Conservation (phyloP, 2,329 filamentous ascomycete species). For the Fusarium pilosicola region DNA sequence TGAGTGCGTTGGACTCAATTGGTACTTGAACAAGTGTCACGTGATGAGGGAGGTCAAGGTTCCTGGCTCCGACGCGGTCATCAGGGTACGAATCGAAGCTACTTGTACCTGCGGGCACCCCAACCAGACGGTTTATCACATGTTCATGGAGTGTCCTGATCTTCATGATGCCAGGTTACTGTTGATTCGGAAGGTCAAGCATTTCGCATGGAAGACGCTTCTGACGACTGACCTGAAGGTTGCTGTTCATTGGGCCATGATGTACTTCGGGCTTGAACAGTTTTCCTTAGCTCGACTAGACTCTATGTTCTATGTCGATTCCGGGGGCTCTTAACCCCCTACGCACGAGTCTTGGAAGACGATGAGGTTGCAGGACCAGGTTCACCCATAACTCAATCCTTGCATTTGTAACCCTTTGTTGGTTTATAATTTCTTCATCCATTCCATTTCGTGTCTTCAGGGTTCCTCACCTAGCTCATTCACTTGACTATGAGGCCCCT, state of each 20-base stretch:
- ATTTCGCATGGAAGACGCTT: neutral
- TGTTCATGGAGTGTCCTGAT: neutral
- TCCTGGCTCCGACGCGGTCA: neutral
- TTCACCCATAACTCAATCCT: neutral
- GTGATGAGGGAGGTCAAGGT: neutral
- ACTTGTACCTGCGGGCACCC: neutral
- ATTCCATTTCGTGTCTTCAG: neutral
- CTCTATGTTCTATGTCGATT: neutral
- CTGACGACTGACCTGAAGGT: neutral
- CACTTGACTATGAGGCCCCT: neutral
- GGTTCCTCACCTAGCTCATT: neutral
- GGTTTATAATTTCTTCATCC: neutral
- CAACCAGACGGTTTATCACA: neutral
- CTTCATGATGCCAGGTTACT: neutral
- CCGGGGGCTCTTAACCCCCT: neutral
- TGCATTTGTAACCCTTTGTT: neutral
- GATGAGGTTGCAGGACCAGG: neutral
- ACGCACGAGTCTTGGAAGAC: neutral
- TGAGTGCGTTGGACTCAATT: neutral
- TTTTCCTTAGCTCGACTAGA: neutral
- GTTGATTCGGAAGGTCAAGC: neutral
- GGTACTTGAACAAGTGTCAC: neutral
- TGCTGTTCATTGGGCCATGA: constrained; percentile 1
- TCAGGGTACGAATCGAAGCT: neutral
- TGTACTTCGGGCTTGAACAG: neutral